Conservation (phyloP, 768 basidiomycete species). For the Xerocomellus dryophilus region DNA sequence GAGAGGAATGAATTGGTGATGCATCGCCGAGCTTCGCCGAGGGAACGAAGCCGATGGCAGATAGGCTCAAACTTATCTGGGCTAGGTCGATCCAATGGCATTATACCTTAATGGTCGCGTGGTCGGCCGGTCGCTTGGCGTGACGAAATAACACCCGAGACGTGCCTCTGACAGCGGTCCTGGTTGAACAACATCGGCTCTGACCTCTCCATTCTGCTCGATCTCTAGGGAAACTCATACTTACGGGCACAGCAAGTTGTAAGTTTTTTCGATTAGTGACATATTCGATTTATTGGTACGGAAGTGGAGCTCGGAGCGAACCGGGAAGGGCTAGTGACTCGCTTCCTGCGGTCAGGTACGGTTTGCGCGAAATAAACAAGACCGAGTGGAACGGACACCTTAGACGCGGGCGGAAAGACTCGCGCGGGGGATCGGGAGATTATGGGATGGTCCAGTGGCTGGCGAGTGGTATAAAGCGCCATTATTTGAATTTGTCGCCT, state of each 20-base stretch:
- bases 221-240: background rate
- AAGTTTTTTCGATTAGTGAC: too few species aligned
- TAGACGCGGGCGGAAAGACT: slow-evolving; percentile 18
- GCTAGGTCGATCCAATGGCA: too few species aligned
- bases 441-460: slow-evolving; percentile 32
- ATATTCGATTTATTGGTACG: background rate
- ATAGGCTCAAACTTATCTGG: too few species aligned
- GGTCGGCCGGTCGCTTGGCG: too few species aligned
- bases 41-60: too few species aligned
- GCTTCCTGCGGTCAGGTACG: background rate
- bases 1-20: background rate
- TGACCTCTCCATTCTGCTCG: background rate
- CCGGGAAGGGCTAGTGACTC: slow-evolving; percentile 2
- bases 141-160: background rate
- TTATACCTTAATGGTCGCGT: background rate
- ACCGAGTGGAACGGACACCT: background rate
- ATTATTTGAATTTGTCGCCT: background rate
- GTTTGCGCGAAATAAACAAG: background rate
- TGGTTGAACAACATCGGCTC: background rate
- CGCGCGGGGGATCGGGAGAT: slow-evolving; percentile 26
- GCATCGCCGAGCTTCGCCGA: background rate
- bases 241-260: too few species aligned
- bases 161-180: background rate
- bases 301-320: slow-evolving; percentile 17
- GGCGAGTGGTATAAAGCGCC: slow-evolving; percentile 27